These are phyloP conservation scores for Poa annua DNA, from an alignment of 176 grass and related monocot species.

Conservation along the genomic window DNA sequence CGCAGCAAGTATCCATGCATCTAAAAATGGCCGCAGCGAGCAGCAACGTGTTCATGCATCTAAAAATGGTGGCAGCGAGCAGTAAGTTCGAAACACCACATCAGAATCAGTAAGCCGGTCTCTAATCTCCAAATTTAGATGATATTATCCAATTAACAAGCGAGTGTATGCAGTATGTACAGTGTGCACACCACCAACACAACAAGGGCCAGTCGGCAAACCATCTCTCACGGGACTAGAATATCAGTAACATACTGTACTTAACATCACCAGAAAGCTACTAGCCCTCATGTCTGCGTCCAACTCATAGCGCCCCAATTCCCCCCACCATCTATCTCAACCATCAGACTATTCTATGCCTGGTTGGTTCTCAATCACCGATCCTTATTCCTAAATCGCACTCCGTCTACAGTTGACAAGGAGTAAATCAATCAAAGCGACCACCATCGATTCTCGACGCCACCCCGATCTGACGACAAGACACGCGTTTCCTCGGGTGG, in stretches of 20 bases:
- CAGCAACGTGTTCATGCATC: neutral
- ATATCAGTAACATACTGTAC: neutral
- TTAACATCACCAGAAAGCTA: neutral
- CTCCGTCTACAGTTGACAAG: neutral
- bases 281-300: neutral
- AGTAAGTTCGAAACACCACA: neutral
- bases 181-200: neutral
- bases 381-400: neutral
- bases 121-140: neutral
- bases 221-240: neutral
- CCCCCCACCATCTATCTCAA: neutral
- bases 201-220: neutral
- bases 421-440: neutral
- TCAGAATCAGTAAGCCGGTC: neutral
- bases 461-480: slow-evolving; percentile 3
- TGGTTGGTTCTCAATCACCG: neutral
- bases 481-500: neutral
- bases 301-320: slow-evolving; percentile 13
- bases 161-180: neutral
- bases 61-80: neutral
- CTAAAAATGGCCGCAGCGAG: neutral
- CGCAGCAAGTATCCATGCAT: neutral
- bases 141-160: neutral
- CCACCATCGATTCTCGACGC: neutral
- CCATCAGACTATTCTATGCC: neutral